A percentile compares a stretch with the other conserved stretches of the same genome.
Conservation (phyloP, 805 yeast species). For the Ogataea populi-albae region DNA sequence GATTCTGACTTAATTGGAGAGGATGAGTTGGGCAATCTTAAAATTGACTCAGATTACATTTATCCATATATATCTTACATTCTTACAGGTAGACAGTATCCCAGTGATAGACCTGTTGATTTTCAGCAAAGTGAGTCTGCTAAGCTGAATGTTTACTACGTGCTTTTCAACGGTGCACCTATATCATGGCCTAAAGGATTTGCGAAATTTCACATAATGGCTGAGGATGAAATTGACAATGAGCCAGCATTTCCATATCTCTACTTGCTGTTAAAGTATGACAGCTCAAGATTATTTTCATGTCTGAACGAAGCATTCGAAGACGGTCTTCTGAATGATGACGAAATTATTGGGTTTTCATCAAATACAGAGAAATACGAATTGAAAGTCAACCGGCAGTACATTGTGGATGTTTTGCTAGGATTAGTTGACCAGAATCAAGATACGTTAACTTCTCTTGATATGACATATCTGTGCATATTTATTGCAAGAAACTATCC, state of each 20-base stretch:
- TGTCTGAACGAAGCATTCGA: constrained; percentile 82
- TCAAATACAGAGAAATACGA: constrained; percentile 23
- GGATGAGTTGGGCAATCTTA: constrained; percentile 7
- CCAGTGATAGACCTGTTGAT: constrained; percentile 55
- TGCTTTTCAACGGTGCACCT: constrained; percentile 57
- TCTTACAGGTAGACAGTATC: constrained; percentile 77
- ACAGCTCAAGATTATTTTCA: constrained; percentile 59
- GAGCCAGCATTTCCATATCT: constrained; percentile 72
- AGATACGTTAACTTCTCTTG: constrained; percentile 30
- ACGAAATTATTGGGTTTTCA: constrained; percentile 33
- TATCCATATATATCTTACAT: constrained; percentile 65
- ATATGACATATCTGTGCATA: constrained; percentile 46
- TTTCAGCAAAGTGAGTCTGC: constrained; percentile 36
- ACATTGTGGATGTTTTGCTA: constrained; percentile 67
- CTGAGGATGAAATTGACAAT: constrained; percentile 22
- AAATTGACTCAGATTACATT: constrained; percentile 33
- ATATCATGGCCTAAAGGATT: constrained; percentile 45
- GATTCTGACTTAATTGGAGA: constrained; percentile 6
- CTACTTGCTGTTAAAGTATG: constrained; percentile 49
- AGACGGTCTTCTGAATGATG: constrained; percentile 69
- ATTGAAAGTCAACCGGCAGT: constrained; percentile 61
- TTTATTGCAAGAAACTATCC: constrained; percentile 81
- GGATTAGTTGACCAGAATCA: constrained; percentile 47
- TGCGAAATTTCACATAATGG: constrained; percentile 34
- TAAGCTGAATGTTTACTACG: constrained; percentile 50